A percentile compares a stretch with the other conserved stretches of the same genome.
Evolutionary conservation across 2,329 filamentous ascomycete species (phyloP).

Genomic region (Myriosclerotinia scirpicola): DNA sequence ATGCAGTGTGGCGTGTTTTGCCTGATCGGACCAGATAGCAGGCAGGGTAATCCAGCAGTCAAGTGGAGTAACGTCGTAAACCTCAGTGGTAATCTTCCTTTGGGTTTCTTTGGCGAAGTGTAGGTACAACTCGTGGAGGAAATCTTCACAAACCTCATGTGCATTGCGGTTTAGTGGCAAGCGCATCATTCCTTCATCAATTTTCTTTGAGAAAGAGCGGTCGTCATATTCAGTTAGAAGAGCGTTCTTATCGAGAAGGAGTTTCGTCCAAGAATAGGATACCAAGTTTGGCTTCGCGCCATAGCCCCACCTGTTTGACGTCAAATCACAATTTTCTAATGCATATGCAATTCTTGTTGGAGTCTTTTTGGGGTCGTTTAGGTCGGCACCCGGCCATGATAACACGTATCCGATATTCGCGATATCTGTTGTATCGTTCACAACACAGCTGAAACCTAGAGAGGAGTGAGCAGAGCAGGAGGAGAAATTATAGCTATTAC

Average conservation of each 20-base stretch:
- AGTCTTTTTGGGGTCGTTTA: conserved; percentile 11
- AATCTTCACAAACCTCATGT: conserved; percentile 32
- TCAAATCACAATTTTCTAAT: conserved; percentile 22
- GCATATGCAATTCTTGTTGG: conserved; percentile 32
- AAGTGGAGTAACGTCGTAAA: conserved; percentile 27
- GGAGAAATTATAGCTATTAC: background rate
- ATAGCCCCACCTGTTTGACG: conserved; percentile 29
- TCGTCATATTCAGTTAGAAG: conserved; percentile 25
- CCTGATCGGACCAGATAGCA: conserved; percentile 34
- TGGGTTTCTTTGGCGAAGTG: conserved; percentile 17
- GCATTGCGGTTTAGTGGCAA: conserved; percentile 27
- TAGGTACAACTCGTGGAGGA: conserved; percentile 27
- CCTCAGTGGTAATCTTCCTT: background rate
- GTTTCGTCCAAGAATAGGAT: conserved; percentile 37
- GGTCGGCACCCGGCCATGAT: no score
- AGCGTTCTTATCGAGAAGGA: conserved; percentile 34
- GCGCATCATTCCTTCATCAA: conserved; percentile 27
- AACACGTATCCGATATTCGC: no score
- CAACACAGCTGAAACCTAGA: conserved; percentile 26
- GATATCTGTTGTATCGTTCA: conserved; percentile 19
- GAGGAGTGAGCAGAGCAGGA: background rate
- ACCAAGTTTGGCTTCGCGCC: conserved; percentile 26
- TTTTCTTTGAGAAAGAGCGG: conserved; percentile 15
- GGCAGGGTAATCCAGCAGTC: conserved; percentile 35
- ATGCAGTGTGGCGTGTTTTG: conserved; percentile 31